Percentiles rank a stretch among this genome's conserved stretches.
These are phyloP conservation scores for Hericium erinaceus DNA, from an alignment of 768 basidiomycete genomes.

Conservation along the genomic window DNA sequence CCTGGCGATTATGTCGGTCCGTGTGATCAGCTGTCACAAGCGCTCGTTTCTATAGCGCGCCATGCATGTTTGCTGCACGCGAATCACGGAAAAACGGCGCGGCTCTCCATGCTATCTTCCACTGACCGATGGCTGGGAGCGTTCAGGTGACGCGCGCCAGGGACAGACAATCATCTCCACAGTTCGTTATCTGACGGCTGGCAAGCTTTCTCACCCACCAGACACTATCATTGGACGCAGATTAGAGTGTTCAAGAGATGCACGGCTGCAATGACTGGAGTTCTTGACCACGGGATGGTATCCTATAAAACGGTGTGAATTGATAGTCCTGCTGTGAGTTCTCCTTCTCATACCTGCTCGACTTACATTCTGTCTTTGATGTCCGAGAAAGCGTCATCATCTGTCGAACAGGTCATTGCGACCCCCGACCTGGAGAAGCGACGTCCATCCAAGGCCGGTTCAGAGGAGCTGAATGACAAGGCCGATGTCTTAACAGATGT, in stretches of 20 bases:
- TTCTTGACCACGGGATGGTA: not conserved
- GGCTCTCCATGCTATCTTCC: too few species aligned
- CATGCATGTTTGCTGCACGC: too few species aligned
- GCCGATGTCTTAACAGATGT: slow-evolving; percentile 15
- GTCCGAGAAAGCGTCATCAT: not conserved
- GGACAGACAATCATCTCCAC: too few species aligned
- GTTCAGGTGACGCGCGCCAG: too few species aligned
- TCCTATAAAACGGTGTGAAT: not conserved
- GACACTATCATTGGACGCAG: not conserved
- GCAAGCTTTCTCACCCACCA: too few species aligned
- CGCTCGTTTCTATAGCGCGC: too few species aligned
- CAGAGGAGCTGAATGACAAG: slow-evolving; percentile 25
- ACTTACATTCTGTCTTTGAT: not conserved
- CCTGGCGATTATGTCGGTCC: too few species aligned
- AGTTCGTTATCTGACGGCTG: too few species aligned
- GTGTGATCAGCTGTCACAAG: too few species aligned
- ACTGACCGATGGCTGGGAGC: too few species aligned
- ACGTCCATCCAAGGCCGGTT: not conserved
- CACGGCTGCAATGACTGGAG: not conserved
- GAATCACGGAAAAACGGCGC: too few species aligned
- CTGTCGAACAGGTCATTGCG: not conserved
- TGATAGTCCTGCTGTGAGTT: not conserved
- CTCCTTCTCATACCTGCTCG: not conserved
- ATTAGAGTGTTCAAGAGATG: not conserved
- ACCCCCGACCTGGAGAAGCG: slow-evolving; percentile 15